These are phyloP conservation scores for Populus alba DNA, from an alignment of 345 rosid genomes.

Conservation along the genomic window DNA sequence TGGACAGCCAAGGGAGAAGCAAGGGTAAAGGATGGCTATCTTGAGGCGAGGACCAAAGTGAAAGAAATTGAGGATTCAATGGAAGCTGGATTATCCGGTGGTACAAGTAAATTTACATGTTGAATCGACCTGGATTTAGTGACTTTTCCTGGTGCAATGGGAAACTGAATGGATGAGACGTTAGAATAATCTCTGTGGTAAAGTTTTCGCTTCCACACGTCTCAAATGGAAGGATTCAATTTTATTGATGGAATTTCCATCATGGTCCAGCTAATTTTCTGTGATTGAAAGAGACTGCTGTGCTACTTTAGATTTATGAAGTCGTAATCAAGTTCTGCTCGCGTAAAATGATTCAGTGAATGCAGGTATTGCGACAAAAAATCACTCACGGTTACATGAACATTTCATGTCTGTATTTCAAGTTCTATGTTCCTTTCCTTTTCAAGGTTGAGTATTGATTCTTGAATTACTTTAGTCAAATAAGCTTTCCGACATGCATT, in stretches of 20 bases:
- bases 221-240: not conserved
- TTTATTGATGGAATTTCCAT: not conserved
- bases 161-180: too few species aligned
- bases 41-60: not conserved
- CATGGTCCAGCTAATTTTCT: not conserved
- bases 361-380: not conserved
- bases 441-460: not conserved
- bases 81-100: not conserved
- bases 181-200: too few species aligned
- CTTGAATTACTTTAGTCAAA: not conserved
- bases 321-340: not conserved
- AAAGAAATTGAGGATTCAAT: not conserved
- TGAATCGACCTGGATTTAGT: not conserved
- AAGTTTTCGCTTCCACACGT: too few species aligned
- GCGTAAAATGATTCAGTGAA: not conserved
- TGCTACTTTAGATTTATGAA: not conserved
- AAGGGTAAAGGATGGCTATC: constrained; percentile 19
- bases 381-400: not conserved
- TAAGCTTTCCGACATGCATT: not conserved
- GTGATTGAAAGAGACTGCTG: not conserved
- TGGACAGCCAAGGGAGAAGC: constrained; percentile 42
- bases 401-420: not conserved
- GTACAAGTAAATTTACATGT: not conserved
- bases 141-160: not conserved
- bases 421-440: not conserved